Evolutionary conservation across 1,284 basidiomycete species (phyloP), one percentile per base, ranked within the genome.

Genomic region (Tilletia caries): DNA sequence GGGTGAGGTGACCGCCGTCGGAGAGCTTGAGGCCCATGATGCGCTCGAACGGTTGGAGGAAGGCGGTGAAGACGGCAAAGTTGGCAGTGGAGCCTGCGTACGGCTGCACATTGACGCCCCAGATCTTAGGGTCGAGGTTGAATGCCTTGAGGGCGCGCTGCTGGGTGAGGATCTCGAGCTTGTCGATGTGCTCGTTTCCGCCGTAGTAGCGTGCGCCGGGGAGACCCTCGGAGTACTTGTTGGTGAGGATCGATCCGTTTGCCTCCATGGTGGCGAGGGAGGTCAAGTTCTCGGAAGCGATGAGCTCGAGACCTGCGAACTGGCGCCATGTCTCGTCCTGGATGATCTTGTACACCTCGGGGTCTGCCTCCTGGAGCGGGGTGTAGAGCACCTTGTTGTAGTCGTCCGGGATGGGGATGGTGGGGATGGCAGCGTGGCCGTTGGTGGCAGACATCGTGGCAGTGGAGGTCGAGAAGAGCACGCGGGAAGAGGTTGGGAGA

Each of bases 21-120:
- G 96, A 94, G 66, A 99, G 91, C 76, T 94, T 95, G 77, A 99
- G 91, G 86, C 96, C 96, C 96, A 99, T 98, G 80, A 99, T 89
- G 76, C 96, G 91, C 86, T 98, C 96, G 85, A 98, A 93, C 68
- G 96, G 96, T 84, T 97, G 91, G 83, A 98, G 90, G 76, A 99
- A 88, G 50, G 95, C 95, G 48, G 96, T 98, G 84, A 98, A 89
- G 65, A 95, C 92, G 73, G 95, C 96, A 83, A 98, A 99, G 89
- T 91, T 95, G 79, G 77, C 77, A 33, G 76, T 78, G 62, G 79
- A 80, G 78, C 92, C 95, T 80, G 94, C 97, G 87, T 98, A 99
- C 23, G 96, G 96, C 86, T 99, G 96, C 73, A 99, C 96, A 84
- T 98, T 98, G 85, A 98, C 95, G 80, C 96, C 95, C 96, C 96